Conservation (phyloP, 2,329 filamentous ascomycete genomes). For the Cryphonectria carpinicola region DNA sequence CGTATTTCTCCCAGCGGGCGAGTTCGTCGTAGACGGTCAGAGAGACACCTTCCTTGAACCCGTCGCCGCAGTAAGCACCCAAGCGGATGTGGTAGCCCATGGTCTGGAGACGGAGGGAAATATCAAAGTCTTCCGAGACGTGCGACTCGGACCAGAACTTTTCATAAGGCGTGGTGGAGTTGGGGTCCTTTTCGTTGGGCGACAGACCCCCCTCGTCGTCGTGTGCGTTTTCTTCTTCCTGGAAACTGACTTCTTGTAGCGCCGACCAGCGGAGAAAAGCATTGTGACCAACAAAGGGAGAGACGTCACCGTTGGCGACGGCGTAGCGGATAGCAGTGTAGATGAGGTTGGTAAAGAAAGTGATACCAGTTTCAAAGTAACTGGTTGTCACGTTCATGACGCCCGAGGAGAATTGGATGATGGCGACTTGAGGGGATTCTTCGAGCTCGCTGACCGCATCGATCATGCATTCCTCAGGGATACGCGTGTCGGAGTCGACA, state of each 20-base stretch:
- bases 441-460: constrained; percentile 85
- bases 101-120: constrained; percentile 76
- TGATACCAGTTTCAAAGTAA: constrained; percentile 73
- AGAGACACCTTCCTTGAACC: constrained; percentile 82
- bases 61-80: constrained; percentile 73
- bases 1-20: constrained; percentile 85
- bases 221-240: constrained; percentile 62
- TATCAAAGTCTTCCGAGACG: constrained; percentile 82
- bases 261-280: constrained; percentile 76
- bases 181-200: constrained; percentile 15
- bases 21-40: constrained; percentile 85
- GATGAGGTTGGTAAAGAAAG: constrained; percentile 74
- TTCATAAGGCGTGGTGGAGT: constrained; percentile 53
- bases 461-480: constrained; percentile 75
- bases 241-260: constrained; percentile 72
- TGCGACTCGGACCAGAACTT: constrained; percentile 84
- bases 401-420: constrained; percentile 77
- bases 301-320: constrained; percentile 77
- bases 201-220: neutral
- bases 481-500: constrained; percentile 80
- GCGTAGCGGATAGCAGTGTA: constrained; percentile 78
- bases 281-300: constrained; percentile 82
- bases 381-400: constrained; percentile 79
- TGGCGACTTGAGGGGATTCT: constrained; percentile 75
- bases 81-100: constrained; percentile 74